Base-by-base conservation (phyloP, 2,329 filamentous ascomycete genomes). In the Apiospora malaysiana region DNA sequence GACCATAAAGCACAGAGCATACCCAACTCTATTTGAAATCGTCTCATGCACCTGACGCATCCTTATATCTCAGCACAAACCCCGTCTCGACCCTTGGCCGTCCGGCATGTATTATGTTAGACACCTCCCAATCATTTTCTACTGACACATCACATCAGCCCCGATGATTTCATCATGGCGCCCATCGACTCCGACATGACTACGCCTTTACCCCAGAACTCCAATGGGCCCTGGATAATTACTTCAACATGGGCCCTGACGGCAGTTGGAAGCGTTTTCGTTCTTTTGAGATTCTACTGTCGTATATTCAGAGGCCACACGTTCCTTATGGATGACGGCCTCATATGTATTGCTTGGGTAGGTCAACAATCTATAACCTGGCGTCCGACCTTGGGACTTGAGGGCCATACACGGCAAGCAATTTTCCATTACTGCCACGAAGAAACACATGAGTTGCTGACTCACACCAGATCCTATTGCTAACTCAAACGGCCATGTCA, bases 201-300 rank as follows among this genome's bases (percentile, higher is more conserved):
- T 4, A n/a, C 18, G 18, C 8, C 18, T 12, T 8, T 63, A 7
- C 18, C 56, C 1, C 32, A 63, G 8, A 4, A 63, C 3, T 63
- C 56, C 9, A 63, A 63, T 9, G 56, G 56, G 9, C 56, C 32
- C 8, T 63, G 56, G 56, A 63, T 63, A 40, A 8, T 63, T 32
- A 40, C 56, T 63, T 40, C 56, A 18, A n/a, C 32, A n/a, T 63
- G 56, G 56, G 21, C 56, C 32, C 40, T 63, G 27, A 63, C 56
- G 18, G 56, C 18, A 21, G 27, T 63, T 12, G 56, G 8, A 21
- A 63, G 32, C 12, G 4, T 40, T 9, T 63, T 63, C 10, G 56
- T 63, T 8, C 8, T 63, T 12, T 23, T 63, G 32, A 21, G 56
- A 10, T 63, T 63, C 32, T 63, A 63, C 10, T 63, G 56, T 40